Conservation (phyloP, 345 rosid species). For the Geranium brycei region DNA sequence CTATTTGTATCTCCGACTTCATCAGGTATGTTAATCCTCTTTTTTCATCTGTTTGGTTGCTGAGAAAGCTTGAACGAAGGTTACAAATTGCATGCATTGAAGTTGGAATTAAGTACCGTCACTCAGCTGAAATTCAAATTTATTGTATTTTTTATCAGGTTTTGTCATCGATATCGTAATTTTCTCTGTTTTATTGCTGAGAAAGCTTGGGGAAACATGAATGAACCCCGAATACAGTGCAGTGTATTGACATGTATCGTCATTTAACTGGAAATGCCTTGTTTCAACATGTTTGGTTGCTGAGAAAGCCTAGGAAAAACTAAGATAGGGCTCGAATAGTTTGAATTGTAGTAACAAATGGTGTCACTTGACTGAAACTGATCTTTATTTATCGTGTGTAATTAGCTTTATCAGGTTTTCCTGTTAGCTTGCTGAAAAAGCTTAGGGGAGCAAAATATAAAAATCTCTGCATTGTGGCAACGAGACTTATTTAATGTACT, state of each 20-base stretch:
- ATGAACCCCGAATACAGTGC: neutral
- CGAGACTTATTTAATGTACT: neutral
- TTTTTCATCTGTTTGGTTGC: neutral
- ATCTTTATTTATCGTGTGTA: too few species aligned
- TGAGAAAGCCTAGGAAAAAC: too few species aligned
- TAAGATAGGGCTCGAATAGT: too few species aligned
- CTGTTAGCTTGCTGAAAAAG: neutral
- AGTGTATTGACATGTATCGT: neutral
- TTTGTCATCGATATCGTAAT: too few species aligned
- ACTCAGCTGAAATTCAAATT: too few species aligned
- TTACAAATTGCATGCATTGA: too few species aligned
- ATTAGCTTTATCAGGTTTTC: neutral
- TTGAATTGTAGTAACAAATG: too few species aligned
- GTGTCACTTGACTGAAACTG: neutral
- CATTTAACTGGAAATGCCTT: too few species aligned
- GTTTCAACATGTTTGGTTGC: too few species aligned
- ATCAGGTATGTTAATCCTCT: neutral
- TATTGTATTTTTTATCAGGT: too few species aligned
- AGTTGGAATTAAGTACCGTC: too few species aligned
- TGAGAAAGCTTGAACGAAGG: neutral
- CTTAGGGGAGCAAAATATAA: neutral
- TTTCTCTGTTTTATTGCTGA: too few species aligned
- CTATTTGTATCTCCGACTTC: conserved; percentile 2
- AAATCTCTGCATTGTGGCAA: neutral
- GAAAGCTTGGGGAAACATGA: neutral